Evolutionary conservation across 2,329 filamentous ascomycete species (phyloP).

Genomic region (Leptographium radiaticola): DNA sequence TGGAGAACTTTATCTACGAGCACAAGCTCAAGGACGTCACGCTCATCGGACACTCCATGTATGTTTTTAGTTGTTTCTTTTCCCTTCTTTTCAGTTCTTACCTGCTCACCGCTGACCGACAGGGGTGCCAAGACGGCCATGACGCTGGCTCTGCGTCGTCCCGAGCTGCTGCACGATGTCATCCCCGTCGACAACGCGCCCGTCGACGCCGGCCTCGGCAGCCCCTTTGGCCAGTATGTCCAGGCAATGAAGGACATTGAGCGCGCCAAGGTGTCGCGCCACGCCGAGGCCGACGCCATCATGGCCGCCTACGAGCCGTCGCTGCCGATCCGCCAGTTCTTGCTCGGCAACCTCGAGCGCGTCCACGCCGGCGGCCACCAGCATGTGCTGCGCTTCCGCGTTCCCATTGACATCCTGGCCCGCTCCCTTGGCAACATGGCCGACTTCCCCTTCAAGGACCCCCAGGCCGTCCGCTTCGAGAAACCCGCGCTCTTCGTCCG

Average conservation of each 20-base stretch:
- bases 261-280: constrained; percentile 49
- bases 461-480: constrained; percentile 53
- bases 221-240: constrained; percentile 68
- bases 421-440: constrained; percentile 61
- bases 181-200: constrained; percentile 89
- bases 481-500: constrained; percentile 73
- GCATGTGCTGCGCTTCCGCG: constrained; percentile 54
- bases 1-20: constrained; percentile 62
- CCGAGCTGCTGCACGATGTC: constrained; percentile 54
- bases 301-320: constrained; percentile 62
- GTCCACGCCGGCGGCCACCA: constrained; percentile 17
- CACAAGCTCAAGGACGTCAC: constrained; percentile 59
- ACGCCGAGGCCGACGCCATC: constrained; percentile 69
- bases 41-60: constrained; percentile 92
- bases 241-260: constrained; percentile 77
- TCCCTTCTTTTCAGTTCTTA: not conserved
- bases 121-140: constrained; percentile 90
- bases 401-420: constrained; percentile 62
- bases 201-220: constrained; percentile 61
- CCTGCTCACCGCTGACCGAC: not conserved
- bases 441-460: constrained; percentile 76
- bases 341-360: constrained; percentile 71
- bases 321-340: constrained; percentile 73
- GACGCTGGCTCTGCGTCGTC: constrained; percentile 63
- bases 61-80: constrained; percentile 7